A percentile compares a stretch with the other conserved stretches of the same genome.
These are phyloP conservation scores for Backusella macrospora DNA, from an alignment of 192 early-diverging fungal species.

Conservation along the genomic window DNA sequence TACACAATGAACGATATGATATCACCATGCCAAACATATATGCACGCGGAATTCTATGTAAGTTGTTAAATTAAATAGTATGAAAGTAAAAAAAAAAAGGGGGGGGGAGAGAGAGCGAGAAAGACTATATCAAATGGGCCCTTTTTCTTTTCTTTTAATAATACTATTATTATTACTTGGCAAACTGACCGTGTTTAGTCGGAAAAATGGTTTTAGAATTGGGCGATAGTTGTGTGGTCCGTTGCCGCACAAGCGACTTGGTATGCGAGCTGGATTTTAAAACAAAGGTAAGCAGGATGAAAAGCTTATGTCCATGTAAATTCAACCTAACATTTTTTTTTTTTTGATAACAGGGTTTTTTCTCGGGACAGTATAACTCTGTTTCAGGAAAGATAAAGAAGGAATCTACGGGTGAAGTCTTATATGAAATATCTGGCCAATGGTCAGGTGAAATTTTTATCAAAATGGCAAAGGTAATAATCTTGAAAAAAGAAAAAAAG, in stretches of 20 bases:
- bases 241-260: constrained; percentile 75
- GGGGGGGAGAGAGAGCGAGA: neutral
- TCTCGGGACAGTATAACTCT: constrained; percentile 79
- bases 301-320: neutral
- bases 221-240: constrained; percentile 78
- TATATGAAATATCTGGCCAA: constrained; percentile 88
- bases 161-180: neutral
- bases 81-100: neutral
- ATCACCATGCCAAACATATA: constrained; percentile 93
- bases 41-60: constrained; percentile 75
- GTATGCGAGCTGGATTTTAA: constrained; percentile 88
- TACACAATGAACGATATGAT: constrained; percentile 75
- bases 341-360: constrained; percentile 62
- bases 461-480: constrained; percentile 45
- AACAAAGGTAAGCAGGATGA: constrained; percentile 67
- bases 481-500: neutral
- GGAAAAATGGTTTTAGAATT: constrained; percentile 94
- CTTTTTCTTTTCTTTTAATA: constrained; percentile 15
- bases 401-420: constrained; percentile 73
- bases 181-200: constrained; percentile 51
- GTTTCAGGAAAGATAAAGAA: constrained; percentile 83
- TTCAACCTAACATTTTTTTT: neutral
- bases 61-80: neutral
- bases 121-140: neutral
- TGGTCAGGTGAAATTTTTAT: constrained; percentile 83